Evolutionary conservation across 495 filamentous ascomycete species (phyloP), one percentile per base, ranked within the genome.

Genomic region (Lophiostoma macrostomum): DNA sequence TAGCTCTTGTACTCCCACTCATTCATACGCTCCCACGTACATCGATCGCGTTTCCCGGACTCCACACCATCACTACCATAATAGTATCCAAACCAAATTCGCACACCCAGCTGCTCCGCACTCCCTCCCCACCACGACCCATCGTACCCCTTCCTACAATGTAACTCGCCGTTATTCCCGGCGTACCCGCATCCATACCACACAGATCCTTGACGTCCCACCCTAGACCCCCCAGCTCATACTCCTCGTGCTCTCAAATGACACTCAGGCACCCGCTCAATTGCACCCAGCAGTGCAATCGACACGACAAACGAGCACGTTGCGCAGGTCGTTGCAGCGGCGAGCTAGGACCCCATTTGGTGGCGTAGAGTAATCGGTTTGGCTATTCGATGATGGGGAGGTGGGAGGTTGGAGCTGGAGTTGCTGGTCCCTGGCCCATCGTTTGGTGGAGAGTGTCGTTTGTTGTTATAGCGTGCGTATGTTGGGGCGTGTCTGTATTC

Each of bases 331-430:
- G 42, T 49, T 16, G 55, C 56, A 3, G 41, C 59, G 1, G 63
- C 63, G n/a, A 66, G 44, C 48, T 66, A 60, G 31, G 55, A 59
- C 29, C 59, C 59, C 50, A 66, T 49, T 43, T 18, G 50, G 57
- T 13, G 42, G 39, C 4, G 23, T 22, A 23, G 18, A 38, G 40
- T 61, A 61, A n/a, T n/a, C n/a, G n/a, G 32, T 60, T 46, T 5
- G 56, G 61, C 61, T 57, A 64, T 61, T 64, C 56, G 2, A 46
- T 57, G 16, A 64, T 53, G 11, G 61, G 56, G n/a, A n/a, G n/a
- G n/a, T n/a, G n/a, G n/a, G n/a, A n/a, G 8, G 48, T 47, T 2
- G 50, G 50, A n/a, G 36, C 48, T 10, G 37, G 18, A 10, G 43
- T 46, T 14, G 44, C 44, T 4, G 50, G 39, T 24, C 19, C 39